Conservation (phyloP, 1,284 basidiomycete genomes). For the Bjerkandera adusta region DNA sequence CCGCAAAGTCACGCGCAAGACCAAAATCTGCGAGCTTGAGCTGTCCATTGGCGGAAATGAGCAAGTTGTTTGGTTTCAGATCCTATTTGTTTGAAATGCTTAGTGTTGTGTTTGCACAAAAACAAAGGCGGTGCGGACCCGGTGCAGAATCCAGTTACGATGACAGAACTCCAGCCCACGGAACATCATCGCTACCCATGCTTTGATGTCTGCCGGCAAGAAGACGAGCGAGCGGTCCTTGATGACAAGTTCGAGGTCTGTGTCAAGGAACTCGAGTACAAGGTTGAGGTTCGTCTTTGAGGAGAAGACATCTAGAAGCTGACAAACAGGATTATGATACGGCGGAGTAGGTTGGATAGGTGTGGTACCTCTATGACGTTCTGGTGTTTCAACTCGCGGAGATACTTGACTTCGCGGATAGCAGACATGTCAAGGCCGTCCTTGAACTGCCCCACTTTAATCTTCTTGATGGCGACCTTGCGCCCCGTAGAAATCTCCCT, state of each 20-base stretch:
- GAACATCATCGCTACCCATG: conserved; percentile 99
- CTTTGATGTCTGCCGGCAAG: conserved; percentile 94
- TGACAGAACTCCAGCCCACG: conserved; percentile 98
- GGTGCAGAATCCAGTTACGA: conserved; percentile 89
- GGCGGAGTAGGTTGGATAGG: neutral
- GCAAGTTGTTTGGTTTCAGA: conserved; percentile 97
- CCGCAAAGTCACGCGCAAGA: conserved; percentile 93
- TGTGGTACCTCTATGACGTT: conserved; percentile 86
- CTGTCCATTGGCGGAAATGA: conserved; percentile 88
- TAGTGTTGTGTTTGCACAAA: conserved; percentile 1
- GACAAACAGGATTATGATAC: neutral
- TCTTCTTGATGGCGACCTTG: conserved; percentile 97
- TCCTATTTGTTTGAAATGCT: conserved; percentile 54
- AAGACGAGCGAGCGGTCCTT: conserved; percentile 92
- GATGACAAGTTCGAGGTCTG: conserved; percentile 97
- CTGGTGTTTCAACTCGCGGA: conserved; percentile 91
- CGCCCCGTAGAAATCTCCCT: conserved; percentile 67
- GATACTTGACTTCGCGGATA: conserved; percentile 96
- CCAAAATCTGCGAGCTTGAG: conserved; percentile 99
- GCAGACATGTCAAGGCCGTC: conserved; percentile 99
- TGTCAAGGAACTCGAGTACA: conserved; percentile 95
- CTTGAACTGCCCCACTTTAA: conserved; percentile 95
- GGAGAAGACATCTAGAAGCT: conserved; percentile 97
- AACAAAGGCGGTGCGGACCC: conserved; percentile 46
- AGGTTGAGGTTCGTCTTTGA: conserved; percentile 96